Base-by-base conservation (phyloP, 1,284 basidiomycete genomes). In the Apiotrichum sp. region DNA sequence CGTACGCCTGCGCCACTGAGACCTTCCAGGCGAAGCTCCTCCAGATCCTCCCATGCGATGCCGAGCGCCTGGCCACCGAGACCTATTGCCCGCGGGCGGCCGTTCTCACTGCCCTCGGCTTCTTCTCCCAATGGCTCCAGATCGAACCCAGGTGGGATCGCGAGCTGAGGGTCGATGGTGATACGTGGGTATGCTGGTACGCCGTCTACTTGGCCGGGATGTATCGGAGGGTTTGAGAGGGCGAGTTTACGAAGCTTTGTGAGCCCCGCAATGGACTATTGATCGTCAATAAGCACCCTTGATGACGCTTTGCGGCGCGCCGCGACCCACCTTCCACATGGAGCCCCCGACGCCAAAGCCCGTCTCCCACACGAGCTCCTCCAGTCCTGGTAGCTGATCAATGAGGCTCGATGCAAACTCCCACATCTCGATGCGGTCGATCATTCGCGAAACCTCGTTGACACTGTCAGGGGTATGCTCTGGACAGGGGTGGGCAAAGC, bases 21-120 rank as follows among this genome's bases (percentile, higher is more conserved):
- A 29, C 50, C 45, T 4, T 55, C 54, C 11, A 50, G 16, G n/a
- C 47, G 38, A 10, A 70, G 53, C n/a, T 44, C 58, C 29, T 65
- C 58, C 3, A 70, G 56, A 29, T 57, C 46, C 32, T 65, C 63
- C 68, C 68, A 70, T 2, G 58, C 66, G 13, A 35, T 32, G 5
- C 68, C 68, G n/a, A 69, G 50, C 1, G 56, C 56, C 3, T 49
- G 49, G 1, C 56, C 59, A 5, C 53, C 48, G 8, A 47, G 44
- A 13, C 59, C 59, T 7, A 56, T 44, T 5, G 56, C 59, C 3
- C 53, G 53, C n/a, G 52, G 47, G 1, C 48, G 53, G 1, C 29
- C 13, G 36, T 36, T 36, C 16, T 38, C 36, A 14, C 40, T 41
- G 10, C n/a, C 11, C 10, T 6, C 14, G 14, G 36, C 47, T 4